A percentile compares a stretch with the other conserved stretches of the same genome.
phyloP scores from a whole-genome alignment of 345 rosid species.

The Euphorbia pulcherrima region DNA sequence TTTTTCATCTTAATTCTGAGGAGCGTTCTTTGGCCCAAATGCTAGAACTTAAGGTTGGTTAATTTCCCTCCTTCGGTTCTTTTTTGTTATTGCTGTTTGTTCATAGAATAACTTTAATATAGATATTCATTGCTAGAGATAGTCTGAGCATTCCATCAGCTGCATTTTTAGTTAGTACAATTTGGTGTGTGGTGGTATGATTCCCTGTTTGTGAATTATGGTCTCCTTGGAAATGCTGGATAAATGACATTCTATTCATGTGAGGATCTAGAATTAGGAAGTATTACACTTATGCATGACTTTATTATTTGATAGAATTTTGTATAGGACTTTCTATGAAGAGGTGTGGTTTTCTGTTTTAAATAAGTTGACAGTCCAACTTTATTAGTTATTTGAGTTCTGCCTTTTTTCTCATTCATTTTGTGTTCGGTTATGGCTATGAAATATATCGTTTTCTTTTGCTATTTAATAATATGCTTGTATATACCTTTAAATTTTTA shows the following conservation, averaged over 20 bases:
- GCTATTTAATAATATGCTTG: slow-evolving; percentile 1
- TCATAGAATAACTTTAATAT: not conserved
- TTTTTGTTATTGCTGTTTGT: not conserved
- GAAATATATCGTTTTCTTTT: not conserved
- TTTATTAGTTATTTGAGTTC: not conserved
- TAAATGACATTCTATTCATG: not conserved
- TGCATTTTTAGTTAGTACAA: not conserved
- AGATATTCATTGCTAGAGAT: not conserved
- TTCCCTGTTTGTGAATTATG: not conserved
- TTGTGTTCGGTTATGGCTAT: not conserved
- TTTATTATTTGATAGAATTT: not conserved
- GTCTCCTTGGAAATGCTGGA: not conserved
- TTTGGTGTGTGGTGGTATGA: not conserved
- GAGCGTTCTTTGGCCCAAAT: slow-evolving; percentile 45
- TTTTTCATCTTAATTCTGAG: slow-evolving; percentile 33
- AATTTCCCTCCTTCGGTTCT: not conserved
- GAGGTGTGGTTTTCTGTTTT: not conserved
- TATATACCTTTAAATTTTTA: not conserved
- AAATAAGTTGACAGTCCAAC: not conserved
- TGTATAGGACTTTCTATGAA: not conserved
- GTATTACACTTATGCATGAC: not conserved
- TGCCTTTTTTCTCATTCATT: not conserved
- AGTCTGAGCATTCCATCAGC: not conserved
- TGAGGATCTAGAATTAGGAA: not conserved
- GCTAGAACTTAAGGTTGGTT: slow-evolving; percentile 48